Percentiles rank a stretch among this genome's conserved stretches.
These are phyloP conservation scores for Metschnikowia colocasiae DNA, from an alignment of 805 yeast genomes.

Conservation along the genomic window DNA sequence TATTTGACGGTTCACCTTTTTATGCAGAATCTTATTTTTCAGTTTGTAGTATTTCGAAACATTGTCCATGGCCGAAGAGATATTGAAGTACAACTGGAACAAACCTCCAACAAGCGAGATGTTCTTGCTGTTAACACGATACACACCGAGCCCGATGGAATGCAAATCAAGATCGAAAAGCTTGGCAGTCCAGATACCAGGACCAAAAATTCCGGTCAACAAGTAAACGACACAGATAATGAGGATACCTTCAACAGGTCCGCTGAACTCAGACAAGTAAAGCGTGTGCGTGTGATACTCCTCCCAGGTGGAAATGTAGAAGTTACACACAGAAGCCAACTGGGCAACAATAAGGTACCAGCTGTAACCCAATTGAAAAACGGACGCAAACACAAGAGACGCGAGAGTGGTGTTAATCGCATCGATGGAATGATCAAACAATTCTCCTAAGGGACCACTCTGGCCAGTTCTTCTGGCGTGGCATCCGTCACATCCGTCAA, in stretches of 20 bases:
- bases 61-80: constrained; percentile 61
- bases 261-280: constrained; percentile 74
- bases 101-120: constrained; percentile 50
- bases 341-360: constrained; percentile 59
- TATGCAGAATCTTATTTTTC: constrained; percentile 20
- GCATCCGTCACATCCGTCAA: constrained; percentile 94
- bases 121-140: constrained; percentile 38
- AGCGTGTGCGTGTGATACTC: constrained; percentile 86
- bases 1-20: constrained; percentile 33
- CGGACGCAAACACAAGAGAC: constrained; percentile 67
- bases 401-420: constrained; percentile 79
- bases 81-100: constrained; percentile 58
- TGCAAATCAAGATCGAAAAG: constrained; percentile 40
- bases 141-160: constrained; percentile 26
- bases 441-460: constrained; percentile 89
- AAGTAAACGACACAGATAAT: constrained; percentile 53
- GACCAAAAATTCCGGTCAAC: constrained; percentile 67
- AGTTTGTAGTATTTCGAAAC: constrained; percentile 46
- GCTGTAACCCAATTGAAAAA: constrained; percentile 71
- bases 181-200: constrained; percentile 56
- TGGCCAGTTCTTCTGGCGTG: constrained; percentile 97
- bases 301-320: constrained; percentile 92
- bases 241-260: constrained; percentile 93
- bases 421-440: constrained; percentile 84
- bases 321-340: constrained; percentile 73